Conservation (phyloP, 2,329 filamentous ascomycete species). For the Aspergillus unguis region DNA sequence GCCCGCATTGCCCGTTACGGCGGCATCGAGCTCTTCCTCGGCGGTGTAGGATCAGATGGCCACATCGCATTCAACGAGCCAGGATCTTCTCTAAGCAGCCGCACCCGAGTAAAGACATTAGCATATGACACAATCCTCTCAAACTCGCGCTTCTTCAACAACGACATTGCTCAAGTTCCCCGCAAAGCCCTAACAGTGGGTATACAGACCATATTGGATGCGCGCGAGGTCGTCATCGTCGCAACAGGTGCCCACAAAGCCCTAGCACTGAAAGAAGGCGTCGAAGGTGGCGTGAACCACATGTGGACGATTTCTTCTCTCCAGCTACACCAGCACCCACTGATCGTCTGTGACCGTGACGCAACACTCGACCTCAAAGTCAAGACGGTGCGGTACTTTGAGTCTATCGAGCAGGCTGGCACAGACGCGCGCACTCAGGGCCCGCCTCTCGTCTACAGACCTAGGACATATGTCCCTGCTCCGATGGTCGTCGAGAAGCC, state of each 20-base stretch:
- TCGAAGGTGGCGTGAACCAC: slow-evolving; percentile 80
- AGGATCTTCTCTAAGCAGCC: slow-evolving; percentile 70
- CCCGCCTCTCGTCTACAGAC: slow-evolving; percentile 41
- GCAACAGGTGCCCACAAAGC: slow-evolving; percentile 80
- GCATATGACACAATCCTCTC: slow-evolving; percentile 83
- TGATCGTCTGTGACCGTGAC: slow-evolving; percentile 82
- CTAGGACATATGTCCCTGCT: slow-evolving; percentile 35
- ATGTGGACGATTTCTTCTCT: slow-evolving; percentile 86
- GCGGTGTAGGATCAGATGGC: slow-evolving; percentile 79
- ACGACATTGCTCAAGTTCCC: slow-evolving; percentile 70
- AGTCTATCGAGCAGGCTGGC: slow-evolving; percentile 66
- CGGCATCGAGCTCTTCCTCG: slow-evolving; percentile 81
- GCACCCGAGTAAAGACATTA: slow-evolving; percentile 80
- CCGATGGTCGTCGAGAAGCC: slow-evolving; percentile 22
- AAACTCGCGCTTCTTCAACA: slow-evolving; percentile 79
- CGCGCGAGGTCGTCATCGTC: slow-evolving; percentile 77
- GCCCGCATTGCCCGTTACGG: slow-evolving; percentile 69
- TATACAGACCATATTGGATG: slow-evolving; percentile 77
- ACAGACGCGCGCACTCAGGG: slow-evolving; percentile 45
- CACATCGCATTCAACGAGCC: slow-evolving; percentile 92
- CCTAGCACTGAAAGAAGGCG: slow-evolving; percentile 71
- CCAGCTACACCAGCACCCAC: slow-evolving; percentile 74
- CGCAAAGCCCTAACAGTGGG: slow-evolving; percentile 81
- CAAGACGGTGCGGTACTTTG: slow-evolving; percentile 72
- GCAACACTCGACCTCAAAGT: slow-evolving; percentile 69